phyloP scores from a whole-genome alignment of 2,329 filamentous ascomycete genomes.

The Septoria petroselini region DNA sequence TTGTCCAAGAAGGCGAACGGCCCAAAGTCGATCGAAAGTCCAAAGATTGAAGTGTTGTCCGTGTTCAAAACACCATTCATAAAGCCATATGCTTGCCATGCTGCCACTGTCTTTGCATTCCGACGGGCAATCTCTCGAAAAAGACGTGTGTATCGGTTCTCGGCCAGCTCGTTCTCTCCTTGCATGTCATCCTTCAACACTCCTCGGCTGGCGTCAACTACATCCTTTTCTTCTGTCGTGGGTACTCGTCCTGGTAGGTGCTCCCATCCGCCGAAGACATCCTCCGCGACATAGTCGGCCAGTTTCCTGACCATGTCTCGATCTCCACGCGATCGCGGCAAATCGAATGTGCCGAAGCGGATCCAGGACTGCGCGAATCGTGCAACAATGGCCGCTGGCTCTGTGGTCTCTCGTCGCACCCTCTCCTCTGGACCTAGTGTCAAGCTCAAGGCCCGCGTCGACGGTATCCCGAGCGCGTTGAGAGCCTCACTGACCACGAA shows the following conservation, averaged over 20 bases:
- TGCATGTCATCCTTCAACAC: slow-evolving; percentile 56
- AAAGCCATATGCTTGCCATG: slow-evolving; percentile 98
- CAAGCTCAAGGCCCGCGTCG: slow-evolving; percentile 79
- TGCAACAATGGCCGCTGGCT: slow-evolving; percentile 89
- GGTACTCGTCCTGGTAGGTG: slow-evolving; percentile 63
- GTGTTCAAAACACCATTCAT: slow-evolving; percentile 98
- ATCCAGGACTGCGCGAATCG: slow-evolving; percentile 91
- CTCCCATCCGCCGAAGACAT: slow-evolving; percentile 86
- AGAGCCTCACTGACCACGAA: slow-evolving; percentile 89
- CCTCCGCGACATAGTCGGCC: slow-evolving; percentile 78
- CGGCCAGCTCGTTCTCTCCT: slow-evolving; percentile 61
- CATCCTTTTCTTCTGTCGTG: slow-evolving; percentile 49
- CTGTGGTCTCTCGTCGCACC: slow-evolving; percentile 74
- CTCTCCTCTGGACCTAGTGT: slow-evolving; percentile 69
- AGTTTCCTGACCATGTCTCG: slow-evolving; percentile 68
- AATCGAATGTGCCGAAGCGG: slow-evolving; percentile 90
- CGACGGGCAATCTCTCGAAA: slow-evolving; percentile 83
- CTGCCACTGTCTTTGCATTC: slow-evolving; percentile 83
- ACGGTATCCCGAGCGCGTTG: slow-evolving; percentile 79
- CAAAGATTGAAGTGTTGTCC: slow-evolving; percentile 90
- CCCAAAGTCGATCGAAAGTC: slow-evolving; percentile 88
- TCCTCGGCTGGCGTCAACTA: slow-evolving; percentile 41
- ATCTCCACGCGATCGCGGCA: slow-evolving; percentile 80
- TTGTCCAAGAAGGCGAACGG: slow-evolving; percentile 98
- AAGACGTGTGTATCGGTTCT: slow-evolving; percentile 83